Base-by-base conservation (phyloP, 768 basidiomycete species). In the Cyclocybe aegerita region DNA sequence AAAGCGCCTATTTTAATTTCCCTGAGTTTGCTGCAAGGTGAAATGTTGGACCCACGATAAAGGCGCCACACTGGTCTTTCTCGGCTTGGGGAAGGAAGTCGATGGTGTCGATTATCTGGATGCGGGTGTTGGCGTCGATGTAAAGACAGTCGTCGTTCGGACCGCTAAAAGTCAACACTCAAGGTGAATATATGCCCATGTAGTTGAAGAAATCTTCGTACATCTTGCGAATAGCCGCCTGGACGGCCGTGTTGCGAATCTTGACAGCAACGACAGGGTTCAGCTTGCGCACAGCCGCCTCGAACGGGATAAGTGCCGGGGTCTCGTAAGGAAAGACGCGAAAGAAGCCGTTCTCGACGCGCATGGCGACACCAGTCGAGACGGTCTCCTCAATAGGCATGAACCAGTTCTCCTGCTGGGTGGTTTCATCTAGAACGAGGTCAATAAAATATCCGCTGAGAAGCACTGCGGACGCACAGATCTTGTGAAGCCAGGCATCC, bases 321-420 rank as follows among this genome's bases (percentile, higher is more conserved):
- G 89, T 90, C 64, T 93, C 85, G 61, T 92, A 91, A 0, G 91
- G 91, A 61, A 91, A 94, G n/a, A 91, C 84, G 23, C 91, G 82
- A 64, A 88, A 91, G 57, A 78, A 78, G 32, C 70, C 70, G 48
- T 70, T 68, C 50, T 72, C 78, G 17, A 85, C 86, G 42, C 88
- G 81, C 41, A 91, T 71, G 54, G 84, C 86, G 40, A 90, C 89
- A 43, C 89, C 88, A 0, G 85, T 85, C 30, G 86, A 76, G 55
- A 83, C 66, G 39, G 85, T 81, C 58, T 89, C 86, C 56, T 86
- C 81, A 0, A 81, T 75, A 12, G 87, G 86, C 70, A 88, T 88
- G 68, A 91, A 90, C 88, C 88, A 90, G 38, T 88, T 87, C 58
- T 87, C 86, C 43, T 81, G 80, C 60, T 77, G 75, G 0, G 77